These are phyloP conservation scores for Coprinopsis strossmayeri DNA, from an alignment of 768 basidiomycete genomes.

Conservation along the genomic window DNA sequence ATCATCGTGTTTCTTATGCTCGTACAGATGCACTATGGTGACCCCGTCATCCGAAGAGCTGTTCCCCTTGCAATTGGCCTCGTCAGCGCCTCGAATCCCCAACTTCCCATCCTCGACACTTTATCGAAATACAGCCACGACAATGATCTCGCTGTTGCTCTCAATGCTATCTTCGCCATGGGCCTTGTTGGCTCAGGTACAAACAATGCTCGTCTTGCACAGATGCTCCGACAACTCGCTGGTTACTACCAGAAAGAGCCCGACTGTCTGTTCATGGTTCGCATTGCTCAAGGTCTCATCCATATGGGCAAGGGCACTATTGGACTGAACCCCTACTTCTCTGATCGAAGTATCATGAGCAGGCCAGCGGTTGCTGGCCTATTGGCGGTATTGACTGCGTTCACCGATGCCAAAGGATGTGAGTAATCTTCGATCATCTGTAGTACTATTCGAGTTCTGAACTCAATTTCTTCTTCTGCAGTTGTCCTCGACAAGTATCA, in stretches of 20 bases:
- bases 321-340: conserved; percentile 94
- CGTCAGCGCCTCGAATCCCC: conserved; percentile 93
- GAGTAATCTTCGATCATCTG: conserved; percentile 28
- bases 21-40: conserved; percentile 94
- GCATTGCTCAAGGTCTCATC: conserved; percentile 93
- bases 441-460: background rate
- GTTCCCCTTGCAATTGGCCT: conserved; percentile 95
- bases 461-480: conserved; percentile 23
- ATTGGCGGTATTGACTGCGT: conserved; percentile 81
- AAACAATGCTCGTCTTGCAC: conserved; percentile 96
- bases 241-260: conserved; percentile 99
- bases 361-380: conserved; percentile 86
- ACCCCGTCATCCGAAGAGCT: conserved; percentile 84
- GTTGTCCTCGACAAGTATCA: conserved; percentile 94
- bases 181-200: conserved; percentile 96
- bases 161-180: conserved; percentile 98
- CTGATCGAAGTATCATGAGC: conserved; percentile 85
- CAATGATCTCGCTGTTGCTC: conserved; percentile 92
- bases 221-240: conserved; percentile 95
- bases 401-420: conserved; percentile 93
- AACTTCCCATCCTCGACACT: conserved; percentile 90
- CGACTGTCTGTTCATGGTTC: conserved; percentile 93
- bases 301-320: conserved; percentile 99
- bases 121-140: conserved; percentile 99
- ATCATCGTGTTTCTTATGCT: conserved; percentile 7